Conservation (phyloP, 73 alveolate species). For the Paramecium octaurelia region DNA sequence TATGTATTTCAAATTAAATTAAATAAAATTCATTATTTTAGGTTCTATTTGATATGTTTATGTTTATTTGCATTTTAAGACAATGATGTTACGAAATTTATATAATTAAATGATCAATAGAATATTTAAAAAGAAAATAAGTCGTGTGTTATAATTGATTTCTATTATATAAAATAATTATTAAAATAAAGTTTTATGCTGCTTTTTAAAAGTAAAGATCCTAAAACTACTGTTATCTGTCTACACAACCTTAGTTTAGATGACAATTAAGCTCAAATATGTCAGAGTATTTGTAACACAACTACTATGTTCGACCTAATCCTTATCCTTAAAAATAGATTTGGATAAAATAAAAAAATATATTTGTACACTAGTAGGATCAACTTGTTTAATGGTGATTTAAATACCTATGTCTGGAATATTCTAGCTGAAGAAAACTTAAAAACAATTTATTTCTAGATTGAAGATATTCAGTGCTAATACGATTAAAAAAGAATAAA, state of each 20-base stretch:
- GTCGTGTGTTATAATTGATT: too few species aligned
- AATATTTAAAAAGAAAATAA: too few species aligned
- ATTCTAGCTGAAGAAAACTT: background rate
- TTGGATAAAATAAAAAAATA: background rate
- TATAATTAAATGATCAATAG: too few species aligned
- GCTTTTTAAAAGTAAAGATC: background rate
- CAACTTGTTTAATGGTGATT: background rate
- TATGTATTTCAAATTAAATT: too few species aligned
- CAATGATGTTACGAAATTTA: too few species aligned
- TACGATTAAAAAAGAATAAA: background rate
- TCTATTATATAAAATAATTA: too few species aligned
- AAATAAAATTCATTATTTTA: too few species aligned
- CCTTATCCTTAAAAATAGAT: background rate
- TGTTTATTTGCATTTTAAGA: too few species aligned
- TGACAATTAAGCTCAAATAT: background rate
- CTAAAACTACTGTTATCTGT: background rate
- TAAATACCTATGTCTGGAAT: background rate
- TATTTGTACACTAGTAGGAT: background rate
- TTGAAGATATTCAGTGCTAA: background rate
- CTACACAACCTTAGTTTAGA: background rate
- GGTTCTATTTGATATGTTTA: too few species aligned
- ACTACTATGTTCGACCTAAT: background rate
- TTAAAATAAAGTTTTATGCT: background rate
- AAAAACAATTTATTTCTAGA: background rate
- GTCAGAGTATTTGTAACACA: background rate